Base-by-base conservation (phyloP, 2,329 filamentous ascomycete species). In the Diaporthe citriasiana region DNA sequence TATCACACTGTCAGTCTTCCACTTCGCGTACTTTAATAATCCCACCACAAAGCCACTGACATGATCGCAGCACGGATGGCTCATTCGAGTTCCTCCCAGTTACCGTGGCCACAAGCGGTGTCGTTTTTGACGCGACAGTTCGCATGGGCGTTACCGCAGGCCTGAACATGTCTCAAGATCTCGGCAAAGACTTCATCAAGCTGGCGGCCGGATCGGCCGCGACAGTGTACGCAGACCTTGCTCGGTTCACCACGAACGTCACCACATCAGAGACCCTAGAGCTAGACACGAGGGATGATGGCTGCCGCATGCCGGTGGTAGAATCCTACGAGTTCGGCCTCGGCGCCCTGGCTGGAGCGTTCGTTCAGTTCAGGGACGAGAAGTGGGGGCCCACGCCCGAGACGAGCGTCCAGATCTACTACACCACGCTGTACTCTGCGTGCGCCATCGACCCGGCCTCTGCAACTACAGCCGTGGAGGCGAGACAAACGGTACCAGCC, bases 1-100 rank as follows among this genome's bases (percentile, higher is more conserved):
- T 1, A 80, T 90, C 10, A 82, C 79, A 4, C 84, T 89, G 88
- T 90, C 81, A 84, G 88, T 82, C 15, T 27, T 8, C 3, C 35
- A 4, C 35, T 13, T 63, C 15, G 53, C 30, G 56, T 3, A 30
- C 13, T 4, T 30, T 30, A 50, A 42, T 22, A 55, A 30, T 33
- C 27, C 13, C 10, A 35, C 5, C 19, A 25, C 25, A 2, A 47
- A 9, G 19, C 6, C 15, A 0, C 56, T 65, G 7, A 40, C 30
- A 5, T 13, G 17, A 9, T 4, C 19, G 9, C 72, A 89, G 87
- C 57, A 85, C 87, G 5, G 88, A 88, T 8, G 89, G 86, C 0
- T 79, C 84, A 19, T 90, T 90, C 74, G 88, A 90, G 72, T 90
- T 90, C 73, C 84, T 91, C 1, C 89, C 89, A 0, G 86, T 91